Base-by-base conservation (phyloP, 208 protist species). In the Angomonas desouzai region DNA sequence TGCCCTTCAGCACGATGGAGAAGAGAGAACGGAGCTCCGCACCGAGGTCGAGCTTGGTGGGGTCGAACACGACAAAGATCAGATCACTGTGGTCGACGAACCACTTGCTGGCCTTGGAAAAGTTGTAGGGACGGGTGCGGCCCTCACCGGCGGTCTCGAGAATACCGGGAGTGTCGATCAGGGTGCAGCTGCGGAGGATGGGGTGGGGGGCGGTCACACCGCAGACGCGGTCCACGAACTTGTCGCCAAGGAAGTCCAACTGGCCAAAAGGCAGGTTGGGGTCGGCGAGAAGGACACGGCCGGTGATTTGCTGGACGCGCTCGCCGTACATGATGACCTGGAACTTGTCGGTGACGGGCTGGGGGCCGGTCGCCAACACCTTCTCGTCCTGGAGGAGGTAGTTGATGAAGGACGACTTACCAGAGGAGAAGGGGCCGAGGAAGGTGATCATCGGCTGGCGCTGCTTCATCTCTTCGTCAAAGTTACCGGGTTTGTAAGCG, bases 141-240 rank as follows among this genome's bases (percentile, higher is more conserved):
- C 58, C 62, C 68, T 93, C 75, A 68, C 87, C 70, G 63, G 81
- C 79, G 68, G 96, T 81, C 92, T 98, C 91, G 0, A 99, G 79
- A 11, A 99, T 89, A 61, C 98, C 98, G 0, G 98, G 98, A 10
- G 96, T 98, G 83, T 99, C 98, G 29, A 99, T 88, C 47, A 99
- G 77, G n/a, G 85, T 95, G 43, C 98, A 68, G 45, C 92, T 89
- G 28, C 92, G 67, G 7, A 98, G 82, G 40, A 98, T 79, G 6
- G 94, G 91, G 61, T 95, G 80, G 13, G 80, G 76, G 1, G 51
- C 63, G 43, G 93, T 59, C 9, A 92, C 34, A 33, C 87, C 93
- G 36, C 86, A 66, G 62, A 98, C 96, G 58, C 78, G 81, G 59
- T 94, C 92, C 1, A 84, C 72, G 71, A 98, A 96, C 2, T 63